phyloP scores from a whole-genome alignment of 225 moss, liverwort and hornwort species.

The Pseudisothecium myosuroides region DNA sequence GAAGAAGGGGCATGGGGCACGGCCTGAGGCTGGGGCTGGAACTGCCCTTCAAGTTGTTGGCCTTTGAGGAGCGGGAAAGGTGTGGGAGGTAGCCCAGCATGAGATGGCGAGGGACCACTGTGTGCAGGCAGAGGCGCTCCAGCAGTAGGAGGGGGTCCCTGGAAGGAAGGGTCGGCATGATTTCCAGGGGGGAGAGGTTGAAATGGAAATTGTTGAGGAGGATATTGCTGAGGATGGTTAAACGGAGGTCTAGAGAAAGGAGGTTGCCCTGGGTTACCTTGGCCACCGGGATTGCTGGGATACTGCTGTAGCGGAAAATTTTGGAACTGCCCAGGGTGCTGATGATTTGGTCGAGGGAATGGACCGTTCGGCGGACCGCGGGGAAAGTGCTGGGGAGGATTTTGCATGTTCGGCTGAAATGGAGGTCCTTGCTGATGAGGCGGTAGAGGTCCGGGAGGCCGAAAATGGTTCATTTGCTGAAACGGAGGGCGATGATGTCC shows the following conservation, averaged over 20 bases:
- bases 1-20: conserved; percentile 16
- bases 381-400: conserved; percentile 29
- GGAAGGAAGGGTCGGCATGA: conserved; percentile 28
- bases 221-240: conserved; percentile 39
- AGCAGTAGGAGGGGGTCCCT: conserved; percentile 14
- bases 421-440: conserved; percentile 24
- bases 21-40: conserved; percentile 14
- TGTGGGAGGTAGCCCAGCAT: conserved; percentile 29
- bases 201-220: conserved; percentile 39
- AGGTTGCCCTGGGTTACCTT: conserved; percentile 32
- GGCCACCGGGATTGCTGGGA: conserved; percentile 15
- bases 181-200: conserved; percentile 27
- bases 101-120: conserved; percentile 15
- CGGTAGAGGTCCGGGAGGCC: conserved; percentile 22
- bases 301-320: conserved; percentile 34
- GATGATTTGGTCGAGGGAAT: conserved; percentile 36
- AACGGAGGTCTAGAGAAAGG: conserved; percentile 43
- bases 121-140: conserved; percentile 16
- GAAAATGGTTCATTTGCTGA: conserved; percentile 47
- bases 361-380: conserved; percentile 22
- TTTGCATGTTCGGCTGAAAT: conserved; percentile 33
- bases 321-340: conserved; percentile 33
- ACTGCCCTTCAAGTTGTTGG: conserved; percentile 55
- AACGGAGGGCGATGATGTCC: conserved; percentile 39
- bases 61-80: conserved; percentile 42